phyloP scores from a whole-genome alignment of 2,329 filamentous ascomycete species.

The Neofusicoccum kwambonambiense region DNA sequence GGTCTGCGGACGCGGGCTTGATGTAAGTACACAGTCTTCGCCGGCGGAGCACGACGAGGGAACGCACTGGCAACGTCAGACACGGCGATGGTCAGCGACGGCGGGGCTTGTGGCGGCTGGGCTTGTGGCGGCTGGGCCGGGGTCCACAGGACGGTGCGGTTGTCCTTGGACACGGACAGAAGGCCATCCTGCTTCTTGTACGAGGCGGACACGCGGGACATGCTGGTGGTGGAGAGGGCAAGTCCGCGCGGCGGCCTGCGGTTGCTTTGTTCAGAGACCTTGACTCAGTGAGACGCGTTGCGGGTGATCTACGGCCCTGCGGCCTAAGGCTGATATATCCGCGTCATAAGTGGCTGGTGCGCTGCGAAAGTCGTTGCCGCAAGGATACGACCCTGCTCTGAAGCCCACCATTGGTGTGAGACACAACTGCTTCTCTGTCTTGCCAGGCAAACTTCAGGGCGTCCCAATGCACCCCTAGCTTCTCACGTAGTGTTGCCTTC shows the following conservation, averaged over 20 bases:
- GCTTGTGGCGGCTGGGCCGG: conserved; percentile 67
- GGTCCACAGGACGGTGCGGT: conserved; percentile 76
- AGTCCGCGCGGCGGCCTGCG: conserved; percentile 10
- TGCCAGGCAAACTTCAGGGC: too few relatives aligned
- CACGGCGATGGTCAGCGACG: conserved; percentile 68
- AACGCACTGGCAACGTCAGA: conserved; percentile 73
- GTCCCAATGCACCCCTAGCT: too few relatives aligned
- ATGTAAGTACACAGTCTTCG: neutral
- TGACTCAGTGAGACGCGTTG: conserved; percentile 6
- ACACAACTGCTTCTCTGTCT: too few relatives aligned
- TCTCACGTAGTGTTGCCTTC: too few relatives aligned
- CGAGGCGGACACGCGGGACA: conserved; percentile 42
- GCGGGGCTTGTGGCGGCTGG: conserved; percentile 62
- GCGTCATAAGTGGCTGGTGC: conserved; percentile 8
- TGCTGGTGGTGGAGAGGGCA: conserved; percentile 24
- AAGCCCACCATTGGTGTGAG: too few relatives aligned
- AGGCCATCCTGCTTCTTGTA: conserved; percentile 98
- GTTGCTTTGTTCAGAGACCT: neutral
- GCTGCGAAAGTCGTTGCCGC: neutral
- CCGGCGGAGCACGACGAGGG: neutral
- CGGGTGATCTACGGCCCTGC: conserved; percentile 10
- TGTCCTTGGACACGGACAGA: conserved; percentile 71
- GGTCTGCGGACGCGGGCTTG: conserved; percentile 54
- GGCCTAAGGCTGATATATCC: conserved; percentile 1
- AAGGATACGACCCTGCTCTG: too few relatives aligned